Percentiles rank a stretch among this genome's conserved stretches.
These are phyloP conservation scores for Eustoma russellianum DNA, from an alignment of 257 asterid genomes.

Conservation along the genomic window DNA sequence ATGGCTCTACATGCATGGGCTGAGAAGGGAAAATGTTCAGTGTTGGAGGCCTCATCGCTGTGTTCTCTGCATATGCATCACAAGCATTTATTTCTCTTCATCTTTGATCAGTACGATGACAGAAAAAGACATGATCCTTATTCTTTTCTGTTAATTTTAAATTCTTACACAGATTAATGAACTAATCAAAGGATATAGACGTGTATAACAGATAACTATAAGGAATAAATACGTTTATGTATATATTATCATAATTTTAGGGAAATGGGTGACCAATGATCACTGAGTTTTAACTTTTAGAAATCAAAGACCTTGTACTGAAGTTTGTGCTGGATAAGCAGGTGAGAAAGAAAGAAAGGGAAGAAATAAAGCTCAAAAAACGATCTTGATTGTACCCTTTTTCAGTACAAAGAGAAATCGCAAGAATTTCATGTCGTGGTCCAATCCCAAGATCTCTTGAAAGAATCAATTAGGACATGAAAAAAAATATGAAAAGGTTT, in stretches of 20 bases:
- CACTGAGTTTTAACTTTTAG: too few species aligned
- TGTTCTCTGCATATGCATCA: conserved; percentile 36
- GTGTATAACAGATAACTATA: too few species aligned
- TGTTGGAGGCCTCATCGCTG: conserved; percentile 63
- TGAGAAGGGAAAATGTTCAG: conserved; percentile 85
- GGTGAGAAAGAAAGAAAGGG: not conserved
- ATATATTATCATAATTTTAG: too few species aligned
- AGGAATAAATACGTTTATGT: too few species aligned
- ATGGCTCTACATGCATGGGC: conserved; percentile 79
- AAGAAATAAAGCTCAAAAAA: not conserved
- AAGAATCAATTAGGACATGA: conserved; percentile 20
- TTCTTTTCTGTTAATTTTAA: not conserved
- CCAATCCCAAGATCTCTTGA: conserved; percentile 26
- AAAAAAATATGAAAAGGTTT: conserved; percentile 2
- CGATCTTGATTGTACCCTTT: conserved; percentile 1
- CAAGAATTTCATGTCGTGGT: conserved; percentile 21
- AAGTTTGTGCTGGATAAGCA: not conserved
- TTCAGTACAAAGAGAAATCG: conserved; percentile 10
- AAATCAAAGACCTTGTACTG: too few species aligned
- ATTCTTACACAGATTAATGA: too few species aligned
- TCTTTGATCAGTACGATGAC: too few species aligned
- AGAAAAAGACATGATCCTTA: too few species aligned
- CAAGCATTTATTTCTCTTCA: not conserved
- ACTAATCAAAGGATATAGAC: too few species aligned
- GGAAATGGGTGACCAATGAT: too few species aligned